A percentile compares a stretch with the other conserved stretches of the same genome.
phyloP scores from a whole-genome alignment of 805 yeast genomes.

The Clavispora santaluciae region DNA sequence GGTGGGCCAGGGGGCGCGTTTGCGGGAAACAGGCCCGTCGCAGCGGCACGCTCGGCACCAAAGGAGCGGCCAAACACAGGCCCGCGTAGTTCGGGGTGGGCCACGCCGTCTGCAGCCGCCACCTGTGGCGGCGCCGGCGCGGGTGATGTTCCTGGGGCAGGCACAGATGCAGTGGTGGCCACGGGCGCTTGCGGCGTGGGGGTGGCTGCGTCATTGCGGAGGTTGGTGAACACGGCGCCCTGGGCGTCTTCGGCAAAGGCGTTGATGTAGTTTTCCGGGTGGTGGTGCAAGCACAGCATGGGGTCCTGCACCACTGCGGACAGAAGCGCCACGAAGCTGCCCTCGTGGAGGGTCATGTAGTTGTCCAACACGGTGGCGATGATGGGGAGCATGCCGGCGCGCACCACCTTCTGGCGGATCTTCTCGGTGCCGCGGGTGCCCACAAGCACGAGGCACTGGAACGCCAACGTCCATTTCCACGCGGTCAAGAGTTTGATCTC shows the following conservation, averaged over 20 bases:
- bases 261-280: conserved; percentile 5
- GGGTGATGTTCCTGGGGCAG: neutral
- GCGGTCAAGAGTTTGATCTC: conserved; percentile 59
- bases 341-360: conserved; percentile 49
- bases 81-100: neutral
- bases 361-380: conserved; percentile 90
- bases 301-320: neutral
- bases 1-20: neutral
- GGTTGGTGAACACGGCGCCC: conserved; percentile 7
- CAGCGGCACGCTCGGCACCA: neutral
- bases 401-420: conserved; percentile 79
- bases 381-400: conserved; percentile 88
- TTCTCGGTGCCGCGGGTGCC: conserved; percentile 91
- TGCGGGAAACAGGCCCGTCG: neutral
- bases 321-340: conserved; percentile 22
- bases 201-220: conserved; percentile 2
- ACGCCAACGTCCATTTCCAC: conserved; percentile 96
- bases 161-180: neutral
- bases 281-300: conserved; percentile 4
- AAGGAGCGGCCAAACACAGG: neutral
- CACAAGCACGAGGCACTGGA: conserved; percentile 85
- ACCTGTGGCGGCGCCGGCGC: too few species aligned
- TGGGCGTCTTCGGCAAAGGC: conserved; percentile 3
- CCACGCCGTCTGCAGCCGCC: too few species aligned
- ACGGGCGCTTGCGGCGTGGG: neutral